Percentiles rank a stretch among this genome's conserved stretches.
Conservation (phyloP, 257 asterid genomes). For the Cinchona pubescens region DNA sequence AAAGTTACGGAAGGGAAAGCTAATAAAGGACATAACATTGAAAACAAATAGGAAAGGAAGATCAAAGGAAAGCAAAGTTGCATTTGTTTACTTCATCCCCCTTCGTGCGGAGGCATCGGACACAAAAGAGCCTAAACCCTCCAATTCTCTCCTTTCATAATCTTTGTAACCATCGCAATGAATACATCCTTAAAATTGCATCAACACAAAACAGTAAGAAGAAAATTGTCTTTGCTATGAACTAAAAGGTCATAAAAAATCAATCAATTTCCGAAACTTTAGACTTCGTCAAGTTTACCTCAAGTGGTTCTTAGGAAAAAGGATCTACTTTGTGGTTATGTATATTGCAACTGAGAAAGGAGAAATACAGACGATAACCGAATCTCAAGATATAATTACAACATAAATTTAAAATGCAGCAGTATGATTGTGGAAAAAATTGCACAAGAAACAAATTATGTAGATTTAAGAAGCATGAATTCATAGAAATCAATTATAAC, state of each 20-base stretch:
- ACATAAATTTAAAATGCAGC: background rate
- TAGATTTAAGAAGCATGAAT: background rate
- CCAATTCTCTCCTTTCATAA: background rate
- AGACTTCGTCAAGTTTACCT: background rate
- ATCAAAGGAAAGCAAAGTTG: background rate
- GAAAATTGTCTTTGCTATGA: background rate
- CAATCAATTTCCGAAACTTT: no score
- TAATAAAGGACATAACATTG: background rate
- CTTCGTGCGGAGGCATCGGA: no score
- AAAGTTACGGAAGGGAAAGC: background rate
- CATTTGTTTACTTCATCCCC: background rate
- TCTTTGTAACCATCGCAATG: background rate
- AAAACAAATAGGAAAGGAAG: background rate
- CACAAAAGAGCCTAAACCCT: no score
- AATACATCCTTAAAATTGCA: background rate
- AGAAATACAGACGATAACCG: background rate
- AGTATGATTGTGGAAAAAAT: background rate
- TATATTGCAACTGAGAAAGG: background rate
- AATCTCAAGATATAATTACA: background rate
- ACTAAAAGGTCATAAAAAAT: background rate
- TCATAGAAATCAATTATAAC: background rate
- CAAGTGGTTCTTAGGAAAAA: no score
- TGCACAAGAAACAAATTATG: background rate
- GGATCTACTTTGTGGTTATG: background rate
- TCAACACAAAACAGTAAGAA: background rate